A percentile compares a stretch with the other conserved stretches of the same genome.
Conservation (phyloP, 2,329 filamentous ascomycete genomes). For the Diaporthe destruens region DNA sequence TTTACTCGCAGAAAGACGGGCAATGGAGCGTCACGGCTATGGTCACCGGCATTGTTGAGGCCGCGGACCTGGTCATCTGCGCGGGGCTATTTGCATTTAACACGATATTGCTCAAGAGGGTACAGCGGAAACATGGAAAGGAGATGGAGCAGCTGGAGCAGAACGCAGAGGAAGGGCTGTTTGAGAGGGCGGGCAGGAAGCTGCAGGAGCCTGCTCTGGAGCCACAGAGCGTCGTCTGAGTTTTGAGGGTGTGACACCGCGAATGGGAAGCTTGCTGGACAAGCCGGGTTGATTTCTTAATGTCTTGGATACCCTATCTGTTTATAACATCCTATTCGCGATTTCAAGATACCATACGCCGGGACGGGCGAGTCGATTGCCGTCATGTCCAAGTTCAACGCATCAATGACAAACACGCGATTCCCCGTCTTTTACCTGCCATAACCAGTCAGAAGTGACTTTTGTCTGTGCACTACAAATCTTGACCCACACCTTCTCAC, state of each 20-base stretch:
- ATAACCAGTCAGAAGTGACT: not conserved
- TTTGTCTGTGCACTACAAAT: not conserved
- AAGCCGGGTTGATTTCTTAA: not conserved
- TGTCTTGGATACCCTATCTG: not conserved
- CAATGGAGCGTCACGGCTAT: constrained; percentile 51
- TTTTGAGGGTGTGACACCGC: not conserved
- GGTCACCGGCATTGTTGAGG: constrained; percentile 36
- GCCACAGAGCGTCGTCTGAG: constrained; percentile 31
- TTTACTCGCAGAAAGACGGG: constrained; percentile 62
- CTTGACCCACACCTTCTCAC: too few relatives aligned
- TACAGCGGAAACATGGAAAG: constrained; percentile 33
- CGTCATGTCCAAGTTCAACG: not conserved
- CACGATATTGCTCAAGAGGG: constrained; percentile 36
- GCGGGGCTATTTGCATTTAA: constrained; percentile 21
- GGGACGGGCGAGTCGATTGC: not conserved
- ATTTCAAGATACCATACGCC: not conserved
- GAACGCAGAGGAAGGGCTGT: constrained; percentile 7
- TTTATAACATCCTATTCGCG: not conserved
- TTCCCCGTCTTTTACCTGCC: too few relatives aligned
- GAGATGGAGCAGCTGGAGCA: constrained; percentile 34
- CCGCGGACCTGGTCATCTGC: constrained; percentile 43
- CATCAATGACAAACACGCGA: too few relatives aligned
- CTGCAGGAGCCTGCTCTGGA: constrained; percentile 28
- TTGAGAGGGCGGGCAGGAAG: constrained; percentile 29
- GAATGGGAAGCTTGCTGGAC: constrained; percentile 32